Percentiles rank a stretch among this genome's conserved stretches.
Conservation (phyloP, 179 eudicot genomes). For the Beta corolliflora region DNA sequence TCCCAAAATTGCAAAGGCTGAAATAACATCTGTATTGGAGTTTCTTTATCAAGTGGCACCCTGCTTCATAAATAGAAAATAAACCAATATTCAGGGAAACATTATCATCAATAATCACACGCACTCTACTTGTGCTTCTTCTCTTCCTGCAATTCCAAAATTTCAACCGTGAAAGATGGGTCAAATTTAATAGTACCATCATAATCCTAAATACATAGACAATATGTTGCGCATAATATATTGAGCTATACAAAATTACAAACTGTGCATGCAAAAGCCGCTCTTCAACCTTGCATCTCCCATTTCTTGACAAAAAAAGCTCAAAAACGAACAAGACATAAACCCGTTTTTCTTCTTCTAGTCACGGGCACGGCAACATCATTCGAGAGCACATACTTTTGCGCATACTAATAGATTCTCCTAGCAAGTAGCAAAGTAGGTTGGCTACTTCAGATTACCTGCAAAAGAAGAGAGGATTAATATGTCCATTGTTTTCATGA, state of each 20-base stretch:
- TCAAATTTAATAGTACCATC: too few species aligned
- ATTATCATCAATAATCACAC: too few species aligned
- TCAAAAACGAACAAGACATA: neutral
- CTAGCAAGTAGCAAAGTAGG: neutral
- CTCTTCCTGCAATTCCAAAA: neutral
- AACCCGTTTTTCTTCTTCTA: neutral
- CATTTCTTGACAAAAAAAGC: neutral
- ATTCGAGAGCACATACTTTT: neutral
- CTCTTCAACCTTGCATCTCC: neutral
- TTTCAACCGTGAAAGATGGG: too few species aligned
- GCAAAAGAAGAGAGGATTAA: slow-evolving; percentile 1
- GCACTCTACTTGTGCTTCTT: neutral
- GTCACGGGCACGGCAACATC: neutral
- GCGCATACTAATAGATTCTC: neutral
- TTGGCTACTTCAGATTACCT: neutral
- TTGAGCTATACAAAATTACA: neutral
- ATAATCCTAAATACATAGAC: too few species aligned
- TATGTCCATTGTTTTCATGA: neutral
- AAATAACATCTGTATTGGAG: neutral
- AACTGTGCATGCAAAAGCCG: neutral
- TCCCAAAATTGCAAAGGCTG: neutral
- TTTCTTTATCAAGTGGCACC: neutral
- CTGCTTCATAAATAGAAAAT: neutral
- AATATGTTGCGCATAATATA: neutral
- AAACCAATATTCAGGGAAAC: neutral